A percentile compares a stretch with the other conserved stretches of the same genome.
Conservation (phyloP, 768 basidiomycete species). For the Mycena epipterygia region DNA sequence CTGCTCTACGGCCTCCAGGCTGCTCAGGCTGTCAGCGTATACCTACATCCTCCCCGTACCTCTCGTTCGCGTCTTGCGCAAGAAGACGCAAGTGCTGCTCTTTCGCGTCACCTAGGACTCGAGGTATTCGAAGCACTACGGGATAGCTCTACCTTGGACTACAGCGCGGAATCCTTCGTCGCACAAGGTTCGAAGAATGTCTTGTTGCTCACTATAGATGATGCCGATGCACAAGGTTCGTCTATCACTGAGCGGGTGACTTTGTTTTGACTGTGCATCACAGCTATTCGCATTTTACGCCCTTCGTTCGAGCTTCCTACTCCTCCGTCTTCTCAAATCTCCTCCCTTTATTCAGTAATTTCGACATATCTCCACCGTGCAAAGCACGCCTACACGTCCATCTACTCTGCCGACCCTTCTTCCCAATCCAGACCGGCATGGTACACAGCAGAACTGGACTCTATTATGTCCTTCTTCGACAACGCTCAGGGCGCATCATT, state of each 20-base stretch:
- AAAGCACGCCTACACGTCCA: conserved; percentile 65
- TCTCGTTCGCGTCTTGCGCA: conserved; percentile 58
- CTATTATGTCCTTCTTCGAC: conserved; percentile 67
- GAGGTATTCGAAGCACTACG: conserved; percentile 70
- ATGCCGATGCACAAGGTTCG: conserved; percentile 68
- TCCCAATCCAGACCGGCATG: conserved; percentile 48
- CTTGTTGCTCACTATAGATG: conserved; percentile 69
- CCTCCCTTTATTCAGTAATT: conserved; percentile 66
- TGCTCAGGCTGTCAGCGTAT: conserved; percentile 69
- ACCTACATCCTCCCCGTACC: conserved; percentile 63
- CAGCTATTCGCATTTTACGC: conserved; percentile 66
- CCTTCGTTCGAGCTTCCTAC: conserved; percentile 61
- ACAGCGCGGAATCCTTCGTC: conserved; percentile 64
- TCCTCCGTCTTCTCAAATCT: conserved; percentile 45
- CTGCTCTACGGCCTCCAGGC: conserved; percentile 53
- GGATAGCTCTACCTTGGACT: conserved; percentile 47
- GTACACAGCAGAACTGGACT: conserved; percentile 52
- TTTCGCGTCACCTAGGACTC: conserved; percentile 80
- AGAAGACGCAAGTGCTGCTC: conserved; percentile 68
- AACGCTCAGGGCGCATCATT: conserved; percentile 66
- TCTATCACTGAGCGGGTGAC: neutral
- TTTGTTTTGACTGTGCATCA: conserved; percentile 24
- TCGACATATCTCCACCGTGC: conserved; percentile 73
- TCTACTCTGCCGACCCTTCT: conserved; percentile 57
- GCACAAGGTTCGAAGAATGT: conserved; percentile 66